Evolutionary conservation across 164 flowering plant species (phyloP).

Genomic region (Protea cynaroides): DNA sequence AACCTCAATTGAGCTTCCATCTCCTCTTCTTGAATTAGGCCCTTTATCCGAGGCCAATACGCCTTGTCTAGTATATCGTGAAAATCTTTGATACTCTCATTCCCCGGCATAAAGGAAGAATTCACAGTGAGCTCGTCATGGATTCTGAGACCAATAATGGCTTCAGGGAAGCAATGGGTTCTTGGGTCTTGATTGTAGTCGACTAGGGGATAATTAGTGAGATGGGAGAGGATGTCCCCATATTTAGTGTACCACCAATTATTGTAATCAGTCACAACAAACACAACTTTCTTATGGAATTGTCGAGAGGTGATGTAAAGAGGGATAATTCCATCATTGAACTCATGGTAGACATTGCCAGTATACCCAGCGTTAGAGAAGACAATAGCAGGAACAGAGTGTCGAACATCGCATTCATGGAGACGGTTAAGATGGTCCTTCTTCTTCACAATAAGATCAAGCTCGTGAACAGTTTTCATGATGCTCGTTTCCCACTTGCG

Average conservation of each 20-base stretch:
- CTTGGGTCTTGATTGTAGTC: constrained; percentile 50
- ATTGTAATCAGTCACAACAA: constrained; percentile 81
- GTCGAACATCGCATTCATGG: constrained; percentile 54
- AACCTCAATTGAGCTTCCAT: constrained; percentile 15
- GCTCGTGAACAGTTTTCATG: constrained; percentile 69
- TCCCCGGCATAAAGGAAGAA: constrained; percentile 40
- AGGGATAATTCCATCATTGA: constrained; percentile 89
- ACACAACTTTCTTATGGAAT: constrained; percentile 64
- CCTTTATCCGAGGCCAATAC: constrained; percentile 58
- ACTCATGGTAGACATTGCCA: constrained; percentile 89
- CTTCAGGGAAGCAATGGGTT: constrained; percentile 78
- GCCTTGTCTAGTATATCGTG: constrained; percentile 55
- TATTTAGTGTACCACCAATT: constrained; percentile 83
- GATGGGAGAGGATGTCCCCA: constrained; percentile 51
- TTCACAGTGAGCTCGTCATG: constrained; percentile 87
- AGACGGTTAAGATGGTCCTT: background rate
- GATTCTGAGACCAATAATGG: constrained; percentile 69
- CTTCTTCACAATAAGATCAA: constrained; percentile 37
- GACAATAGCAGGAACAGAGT: constrained; percentile 77
- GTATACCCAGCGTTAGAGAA: constrained; percentile 96
- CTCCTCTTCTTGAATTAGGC: constrained; percentile 44
- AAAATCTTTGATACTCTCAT: constrained; percentile 56
- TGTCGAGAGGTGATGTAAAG: constrained; percentile 78
- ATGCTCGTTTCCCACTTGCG: constrained; percentile 83
- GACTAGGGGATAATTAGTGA: constrained; percentile 63